phyloP scores from a whole-genome alignment of 495 filamentous ascomycete genomes.

The Aspergillus cavernicola region DNA sequence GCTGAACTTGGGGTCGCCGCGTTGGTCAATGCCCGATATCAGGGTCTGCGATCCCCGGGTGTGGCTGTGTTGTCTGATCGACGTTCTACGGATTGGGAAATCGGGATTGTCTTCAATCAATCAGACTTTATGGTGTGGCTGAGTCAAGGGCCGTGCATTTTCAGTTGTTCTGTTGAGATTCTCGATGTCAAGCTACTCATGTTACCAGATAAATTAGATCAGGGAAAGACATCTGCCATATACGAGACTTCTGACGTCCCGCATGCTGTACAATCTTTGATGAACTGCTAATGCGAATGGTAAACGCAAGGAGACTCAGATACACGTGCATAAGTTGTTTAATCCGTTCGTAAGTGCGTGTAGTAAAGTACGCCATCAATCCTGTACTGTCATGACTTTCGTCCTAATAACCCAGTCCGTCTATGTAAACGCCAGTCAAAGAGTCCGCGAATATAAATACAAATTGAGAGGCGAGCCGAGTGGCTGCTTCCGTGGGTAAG shows the following conservation, averaged over 20 bases:
- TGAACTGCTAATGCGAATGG: too few species aligned
- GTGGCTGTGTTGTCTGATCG: conserved; percentile 5
- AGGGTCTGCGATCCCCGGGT: not conserved
- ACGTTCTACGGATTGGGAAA: too few species aligned
- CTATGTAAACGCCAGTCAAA: conserved; percentile 15
- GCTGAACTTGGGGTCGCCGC: not conserved
- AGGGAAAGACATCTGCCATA: too few species aligned
- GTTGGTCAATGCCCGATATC: not conserved
- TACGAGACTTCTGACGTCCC: not conserved
- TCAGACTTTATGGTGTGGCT: too few species aligned
- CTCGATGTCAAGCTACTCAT: too few species aligned
- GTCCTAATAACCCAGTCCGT: conserved; percentile 6
- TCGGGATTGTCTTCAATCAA: too few species aligned
- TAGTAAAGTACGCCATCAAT: not conserved
- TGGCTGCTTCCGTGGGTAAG: not conserved
- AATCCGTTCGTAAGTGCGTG: not conserved
- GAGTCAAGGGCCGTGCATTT: too few species aligned
- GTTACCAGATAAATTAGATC: too few species aligned
- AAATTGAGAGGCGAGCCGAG: not conserved
- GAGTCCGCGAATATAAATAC: conserved; percentile 7
- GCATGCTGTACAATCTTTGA: not conserved
- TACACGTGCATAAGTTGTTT: conserved; percentile 1
- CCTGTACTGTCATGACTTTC: conserved; percentile 7
- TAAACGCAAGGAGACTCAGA: not conserved
- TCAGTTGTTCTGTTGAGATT: too few species aligned